Base-by-base conservation (phyloP, 345 rosid genomes). In the Pelargonium nanum region DNA sequence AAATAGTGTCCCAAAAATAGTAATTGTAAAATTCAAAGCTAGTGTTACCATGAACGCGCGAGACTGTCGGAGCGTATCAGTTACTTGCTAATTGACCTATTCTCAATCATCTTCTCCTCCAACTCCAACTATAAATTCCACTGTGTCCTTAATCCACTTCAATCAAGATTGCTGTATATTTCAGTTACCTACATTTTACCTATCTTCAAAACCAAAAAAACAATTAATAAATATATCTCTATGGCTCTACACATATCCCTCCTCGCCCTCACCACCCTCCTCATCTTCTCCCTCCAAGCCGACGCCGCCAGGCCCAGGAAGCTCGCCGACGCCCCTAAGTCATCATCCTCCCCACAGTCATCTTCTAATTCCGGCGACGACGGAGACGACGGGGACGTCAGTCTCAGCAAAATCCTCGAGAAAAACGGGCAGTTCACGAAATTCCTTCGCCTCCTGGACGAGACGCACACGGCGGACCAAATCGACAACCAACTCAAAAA, bases 401-500 rank as follows among this genome's bases (percentile, higher is more conserved):
- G n/a, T n/a, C n/a, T 22, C 24, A 50, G 15, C 13, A 59, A 40
- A 51, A 57, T 53, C 54, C 25, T 25, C 45, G 44, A 52, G 34
- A 28, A 52, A 9, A 20, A 19, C 55, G 55, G 55, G 22, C 55
- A 52, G 22, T 52, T 19, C 55, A 52, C 13, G 21, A 52, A 20
- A 1, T 52, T 52, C 22, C 4, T 52, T n/a, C 55, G 55, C 21
- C 21, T 52, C 9, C 55, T 52, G 21, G 22, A 52, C 21, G 55
- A 20, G 8, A 19, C 55, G 8, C 55, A 52, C 22, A 19, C 55
- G 9, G 74, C 72, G 15, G 64, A 52, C 66, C 78, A 72, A 57
- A 78, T 79, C 48, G 48, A 40, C 5, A 28, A 60, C 57, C 72
- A 78, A 30, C 78, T 76, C 63, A 80, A 76, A 53, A 79, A 79